These are phyloP conservation scores for Brettanomyces nanus DNA, from an alignment of 805 yeast genomes.

Conservation along the genomic window DNA sequence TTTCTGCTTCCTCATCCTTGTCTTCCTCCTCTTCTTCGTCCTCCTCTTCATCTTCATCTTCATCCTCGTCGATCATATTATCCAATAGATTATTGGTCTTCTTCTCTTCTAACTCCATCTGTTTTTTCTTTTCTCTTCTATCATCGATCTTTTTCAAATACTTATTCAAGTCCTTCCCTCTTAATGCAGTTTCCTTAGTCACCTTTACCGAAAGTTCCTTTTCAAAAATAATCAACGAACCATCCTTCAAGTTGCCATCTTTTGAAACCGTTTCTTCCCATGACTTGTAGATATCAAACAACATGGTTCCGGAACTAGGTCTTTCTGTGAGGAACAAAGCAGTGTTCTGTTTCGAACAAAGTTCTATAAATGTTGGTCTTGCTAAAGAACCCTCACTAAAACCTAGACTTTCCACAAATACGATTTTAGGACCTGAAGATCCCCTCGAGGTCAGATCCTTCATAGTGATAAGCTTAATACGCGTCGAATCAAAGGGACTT, in stretches of 20 bases:
- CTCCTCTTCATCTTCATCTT: slow-evolving; percentile 20
- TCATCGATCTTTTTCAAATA: slow-evolving; percentile 39
- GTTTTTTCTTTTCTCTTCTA: slow-evolving; percentile 33
- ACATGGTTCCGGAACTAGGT: slow-evolving; percentile 39
- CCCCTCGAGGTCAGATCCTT: slow-evolving; percentile 44
- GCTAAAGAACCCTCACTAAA: slow-evolving; percentile 57
- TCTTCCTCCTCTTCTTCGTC: slow-evolving; percentile 13
- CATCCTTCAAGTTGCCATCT: slow-evolving; percentile 43
- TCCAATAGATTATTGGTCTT: slow-evolving; percentile 25
- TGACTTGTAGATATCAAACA: slow-evolving; percentile 38
- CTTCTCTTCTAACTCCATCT: slow-evolving; percentile 24
- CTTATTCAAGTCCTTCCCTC: slow-evolving; percentile 40
- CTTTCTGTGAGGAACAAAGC: slow-evolving; percentile 72
- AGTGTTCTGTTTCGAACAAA: slow-evolving; percentile 59
- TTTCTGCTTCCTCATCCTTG: slow-evolving; percentile 26
- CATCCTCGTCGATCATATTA: slow-evolving; percentile 25
- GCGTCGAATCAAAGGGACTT: slow-evolving; percentile 64
- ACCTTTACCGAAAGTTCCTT: slow-evolving; percentile 29
- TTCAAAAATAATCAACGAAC: slow-evolving; percentile 48
- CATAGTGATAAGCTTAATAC: slow-evolving; percentile 51
- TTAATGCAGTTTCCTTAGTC: slow-evolving; percentile 39
- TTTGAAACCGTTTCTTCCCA: slow-evolving; percentile 41
- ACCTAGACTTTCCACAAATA: slow-evolving; percentile 67
- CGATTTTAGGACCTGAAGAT: slow-evolving; percentile 58
- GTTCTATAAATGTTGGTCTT: slow-evolving; percentile 38